Base-by-base conservation (phyloP, 805 yeast genomes). In the Lipomyces chichibuensis region DNA sequence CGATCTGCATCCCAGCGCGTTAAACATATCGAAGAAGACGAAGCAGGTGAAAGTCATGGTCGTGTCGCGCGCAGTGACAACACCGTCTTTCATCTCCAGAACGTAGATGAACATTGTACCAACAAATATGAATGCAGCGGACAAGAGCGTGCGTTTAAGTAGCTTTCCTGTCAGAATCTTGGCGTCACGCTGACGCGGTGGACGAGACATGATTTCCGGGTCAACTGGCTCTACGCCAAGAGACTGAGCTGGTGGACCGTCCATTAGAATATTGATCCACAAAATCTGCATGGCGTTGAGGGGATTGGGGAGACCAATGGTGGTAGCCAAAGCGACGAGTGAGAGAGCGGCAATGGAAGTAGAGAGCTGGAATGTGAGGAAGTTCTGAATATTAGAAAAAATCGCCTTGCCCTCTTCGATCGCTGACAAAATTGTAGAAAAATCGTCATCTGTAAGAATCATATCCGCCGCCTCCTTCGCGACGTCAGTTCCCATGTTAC, bases 1-100 rank as follows among this genome's bases (percentile, higher is more conserved):
- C 70, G 96, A 96, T 75, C 98, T 91, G 78, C 98, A 94, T 17
- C 97, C 83, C 71, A 95, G 82, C 0, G 99, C 99, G 78, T 93
- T 95, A 81, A 95, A 95, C 96, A 95, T 90, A 78, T 95, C 99
- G 75, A 88, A 95, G 65, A 94, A 82, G 11, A 95, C 99, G 80
- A 95, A 95, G 77, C 98, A 91, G 0, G 98, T 95, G 76, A 95
- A 95, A 0, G 99, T 94, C 99, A 95, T 95, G 1, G 99, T 95
- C 25, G 99, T 95, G 77, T 95, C 99, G 79, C 99, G 89, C 14
- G 94, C 88, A 1, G 98, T 92, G 65, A 94, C 88, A 69, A 84
- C 85, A 35, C 87, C 85, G 73, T 91, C 96, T 27, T 86, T 84
- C 96, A 94, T 92, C 78, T 94, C 98, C 69, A 86, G 84, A 56